Base-by-base conservation (phyloP, 192 early-diverging fungal genomes). In the Coemansia sp. region DNA sequence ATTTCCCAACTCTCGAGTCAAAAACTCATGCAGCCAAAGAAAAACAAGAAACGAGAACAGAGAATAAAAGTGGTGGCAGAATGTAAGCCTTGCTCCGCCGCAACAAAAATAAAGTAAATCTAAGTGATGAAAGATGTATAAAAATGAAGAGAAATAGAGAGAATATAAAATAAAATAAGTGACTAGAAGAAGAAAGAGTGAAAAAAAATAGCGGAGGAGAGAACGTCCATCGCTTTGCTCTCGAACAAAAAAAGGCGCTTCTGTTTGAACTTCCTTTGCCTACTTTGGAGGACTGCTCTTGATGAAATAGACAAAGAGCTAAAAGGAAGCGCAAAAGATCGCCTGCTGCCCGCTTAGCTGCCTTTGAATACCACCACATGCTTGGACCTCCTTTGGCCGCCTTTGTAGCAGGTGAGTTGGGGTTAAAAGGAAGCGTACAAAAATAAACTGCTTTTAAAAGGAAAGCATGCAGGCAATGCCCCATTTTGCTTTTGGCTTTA, bases 111-210 rank as follows among this genome's bases (percentile, higher is more conserved):
- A 54, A 31, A 31, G 29, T 15, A 49, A 59, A 42, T 68, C 37
- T 43, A 68, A 31, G n/a, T 17, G 35, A 8, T n/a, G n/a, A n/a
- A 10, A 36, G 45, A 22, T 59, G 36, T 57, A 59, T 51, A 60
- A 59, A 36, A 31, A n/a, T 51, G 10, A 39, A 39, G 14, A 59
- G 45, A 43, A 58, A 37, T 32, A 46, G 20, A 41, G 15, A 59
- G 41, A 17, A 11, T 42, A 42, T 8, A 29, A 60, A 27, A 31
- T 14, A 29, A 64, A 35, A 6, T 17, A 20, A 58, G n/a, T 56
- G 38, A 35, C 53, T 46, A 37, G 62, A 43, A 27, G 43, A 42
- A 25, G 31, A 24, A n/a, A 6, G 22, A 56, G 35, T 11, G 35
- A 60, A 27, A 31, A 22, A 29, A 64, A 35, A 6, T 17, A 20